These are phyloP conservation scores for Globisporangium orthogonon DNA, from an alignment of 352 stramenopile species.

Conservation along the genomic window DNA sequence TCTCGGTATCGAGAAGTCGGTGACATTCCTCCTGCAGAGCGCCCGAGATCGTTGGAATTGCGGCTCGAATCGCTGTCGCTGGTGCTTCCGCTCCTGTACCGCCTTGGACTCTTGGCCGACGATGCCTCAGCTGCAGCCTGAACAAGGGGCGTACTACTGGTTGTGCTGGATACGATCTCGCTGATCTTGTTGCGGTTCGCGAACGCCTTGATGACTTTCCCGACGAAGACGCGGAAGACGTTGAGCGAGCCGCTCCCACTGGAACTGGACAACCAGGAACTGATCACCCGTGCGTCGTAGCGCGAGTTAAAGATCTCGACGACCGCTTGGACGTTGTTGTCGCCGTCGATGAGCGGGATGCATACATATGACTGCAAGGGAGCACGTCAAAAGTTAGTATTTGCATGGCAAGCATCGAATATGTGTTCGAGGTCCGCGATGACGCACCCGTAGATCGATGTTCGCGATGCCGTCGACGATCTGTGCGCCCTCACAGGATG, in stretches of 20 bases:
- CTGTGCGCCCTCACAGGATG: constrained; percentile 15
- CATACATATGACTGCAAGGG: constrained; percentile 48
- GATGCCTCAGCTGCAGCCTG: background rate
- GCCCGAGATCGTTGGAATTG: background rate
- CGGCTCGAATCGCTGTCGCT: background rate
- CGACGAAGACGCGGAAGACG: constrained; percentile 57
- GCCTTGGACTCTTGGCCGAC: background rate
- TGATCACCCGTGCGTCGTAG: constrained; percentile 30
- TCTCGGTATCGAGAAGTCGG: background rate
- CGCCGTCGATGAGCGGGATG: constrained; percentile 54
- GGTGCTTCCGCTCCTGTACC: too few species aligned
- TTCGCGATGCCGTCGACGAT: constrained; percentile 22
- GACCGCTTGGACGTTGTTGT: constrained; percentile 41
- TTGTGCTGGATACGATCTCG: constrained; percentile 13
- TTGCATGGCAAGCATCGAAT: background rate
- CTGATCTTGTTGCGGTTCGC: constrained; percentile 30
- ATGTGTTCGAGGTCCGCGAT: background rate
- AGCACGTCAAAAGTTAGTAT: background rate
- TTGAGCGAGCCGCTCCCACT: constrained; percentile 32
- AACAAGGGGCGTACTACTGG: background rate
- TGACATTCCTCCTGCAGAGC: background rate
- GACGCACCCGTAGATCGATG: constrained; percentile 37
- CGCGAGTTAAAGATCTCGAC: constrained; percentile 69
- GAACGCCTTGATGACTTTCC: constrained; percentile 43
- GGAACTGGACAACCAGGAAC: constrained; percentile 32